Conservation (phyloP, 164 flowering plant species). For the Piper longum region DNA sequence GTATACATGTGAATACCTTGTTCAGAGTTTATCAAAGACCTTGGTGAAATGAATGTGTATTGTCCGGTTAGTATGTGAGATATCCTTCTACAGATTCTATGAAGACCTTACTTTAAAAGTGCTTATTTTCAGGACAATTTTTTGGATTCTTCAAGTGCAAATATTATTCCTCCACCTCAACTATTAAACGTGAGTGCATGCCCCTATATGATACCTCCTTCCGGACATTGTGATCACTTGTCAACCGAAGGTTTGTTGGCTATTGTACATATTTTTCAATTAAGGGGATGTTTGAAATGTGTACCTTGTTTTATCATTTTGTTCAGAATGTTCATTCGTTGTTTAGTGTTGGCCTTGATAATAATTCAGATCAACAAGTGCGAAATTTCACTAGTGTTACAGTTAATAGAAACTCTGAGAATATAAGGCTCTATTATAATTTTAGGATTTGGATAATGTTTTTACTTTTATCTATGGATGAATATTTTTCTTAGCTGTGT, state of each 20-base stretch:
- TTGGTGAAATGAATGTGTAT: not conserved
- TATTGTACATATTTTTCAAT: not conserved
- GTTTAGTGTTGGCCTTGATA: too few relatives aligned
- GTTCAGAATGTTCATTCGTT: not conserved
- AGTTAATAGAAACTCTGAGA: too few relatives aligned
- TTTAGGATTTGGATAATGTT: not conserved
- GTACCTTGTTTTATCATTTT: not conserved
- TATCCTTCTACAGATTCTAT: not conserved
- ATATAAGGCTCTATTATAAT: not conserved
- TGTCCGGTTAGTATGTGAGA: not conserved
- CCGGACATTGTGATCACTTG: constrained; percentile 21
- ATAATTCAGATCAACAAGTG: too few relatives aligned
- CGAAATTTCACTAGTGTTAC: too few relatives aligned
- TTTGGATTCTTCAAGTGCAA: constrained; percentile 43
- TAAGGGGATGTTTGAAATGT: too few relatives aligned
- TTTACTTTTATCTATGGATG: not conserved
- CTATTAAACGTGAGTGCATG: constrained; percentile 25
- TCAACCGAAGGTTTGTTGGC: constrained; percentile 48
- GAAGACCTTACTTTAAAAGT: not conserved
- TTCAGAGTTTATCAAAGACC: not conserved
- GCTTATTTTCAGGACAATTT: constrained; percentile 56
- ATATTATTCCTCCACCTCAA: constrained; percentile 20
- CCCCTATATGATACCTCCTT: constrained; percentile 31
- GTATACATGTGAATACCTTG: too few relatives aligned
- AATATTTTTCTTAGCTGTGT: not conserved